Percentiles rank a stretch among this genome's conserved stretches.
Conservation (phyloP, 2,329 filamentous ascomycete species). For the Fusarium liriodendri region DNA sequence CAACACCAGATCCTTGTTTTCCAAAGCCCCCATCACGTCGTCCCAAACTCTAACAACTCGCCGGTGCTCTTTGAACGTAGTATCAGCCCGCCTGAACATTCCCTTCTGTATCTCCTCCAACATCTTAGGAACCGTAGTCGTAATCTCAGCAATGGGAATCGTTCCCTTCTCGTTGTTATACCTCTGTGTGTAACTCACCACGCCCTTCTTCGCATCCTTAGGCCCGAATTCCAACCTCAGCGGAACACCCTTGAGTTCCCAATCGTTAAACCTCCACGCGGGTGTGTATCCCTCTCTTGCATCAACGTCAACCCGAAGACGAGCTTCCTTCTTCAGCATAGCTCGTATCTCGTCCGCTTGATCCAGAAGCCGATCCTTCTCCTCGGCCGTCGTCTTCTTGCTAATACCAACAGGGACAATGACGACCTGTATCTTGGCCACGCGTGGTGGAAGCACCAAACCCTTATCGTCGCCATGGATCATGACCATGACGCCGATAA, state of each 20-base stretch:
- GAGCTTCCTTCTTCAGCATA: conserved; percentile 75
- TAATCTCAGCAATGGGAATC: conserved; percentile 79
- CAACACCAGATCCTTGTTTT: conserved; percentile 90
- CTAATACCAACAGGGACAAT: conserved; percentile 94
- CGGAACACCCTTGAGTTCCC: conserved; percentile 95
- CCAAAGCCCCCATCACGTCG: conserved; percentile 88
- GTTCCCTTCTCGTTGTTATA: conserved; percentile 87
- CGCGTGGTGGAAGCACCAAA: conserved; percentile 89
- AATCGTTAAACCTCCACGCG: conserved; percentile 98
- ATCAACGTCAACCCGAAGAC: conserved; percentile 82
- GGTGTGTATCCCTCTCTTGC: conserved; percentile 91
- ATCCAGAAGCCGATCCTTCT: conserved; percentile 72
- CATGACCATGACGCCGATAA: conserved; percentile 99
- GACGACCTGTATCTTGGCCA: conserved; percentile 86
- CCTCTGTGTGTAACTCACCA: conserved; percentile 86
- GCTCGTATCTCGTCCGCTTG: conserved; percentile 78
- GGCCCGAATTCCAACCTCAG: conserved; percentile 95
- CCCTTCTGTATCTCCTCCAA: conserved; percentile 92
- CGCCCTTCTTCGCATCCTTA: conserved; percentile 87
- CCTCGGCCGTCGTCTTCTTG: conserved; percentile 85
- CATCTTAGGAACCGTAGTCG: conserved; percentile 79
- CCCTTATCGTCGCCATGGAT: conserved; percentile 97
- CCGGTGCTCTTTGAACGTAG: conserved; percentile 82
- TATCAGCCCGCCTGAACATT: conserved; percentile 80
- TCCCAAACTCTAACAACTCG: conserved; percentile 83